Conservation (phyloP, 108 stramenopile genomes). For the Aurantiochytrium sp. region DNA sequence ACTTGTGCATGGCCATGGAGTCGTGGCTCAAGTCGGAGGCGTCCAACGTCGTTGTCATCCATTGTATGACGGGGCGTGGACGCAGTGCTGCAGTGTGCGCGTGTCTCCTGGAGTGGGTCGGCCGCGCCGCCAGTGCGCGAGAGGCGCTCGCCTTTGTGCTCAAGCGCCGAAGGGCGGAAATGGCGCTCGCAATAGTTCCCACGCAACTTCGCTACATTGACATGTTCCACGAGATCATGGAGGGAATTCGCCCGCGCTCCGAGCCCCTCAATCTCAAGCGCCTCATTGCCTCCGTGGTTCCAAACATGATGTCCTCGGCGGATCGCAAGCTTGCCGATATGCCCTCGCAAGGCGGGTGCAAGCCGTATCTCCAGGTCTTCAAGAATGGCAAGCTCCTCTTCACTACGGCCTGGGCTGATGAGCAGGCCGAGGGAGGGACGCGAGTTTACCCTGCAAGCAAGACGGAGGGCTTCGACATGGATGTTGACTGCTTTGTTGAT, state of each 20-base stretch:
- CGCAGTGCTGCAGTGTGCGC: constrained; percentile 76
- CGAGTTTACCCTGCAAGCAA: constrained; percentile 51
- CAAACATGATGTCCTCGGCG: constrained; percentile 40
- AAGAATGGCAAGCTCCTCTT: constrained; percentile 74
- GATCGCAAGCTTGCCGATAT: constrained; percentile 25
- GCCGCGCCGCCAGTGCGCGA: constrained; percentile 65
- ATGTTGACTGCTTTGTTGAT: constrained; percentile 65
- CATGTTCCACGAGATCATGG: constrained; percentile 83
- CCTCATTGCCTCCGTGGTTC: constrained; percentile 83
- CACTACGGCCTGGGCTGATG: constrained; percentile 64
- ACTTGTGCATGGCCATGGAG: constrained; percentile 76
- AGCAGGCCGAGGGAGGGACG: constrained; percentile 34
- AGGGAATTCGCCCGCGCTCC: constrained; percentile 63
- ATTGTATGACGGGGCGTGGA: constrained; percentile 91
- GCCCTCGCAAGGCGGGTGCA: constrained; percentile 63
- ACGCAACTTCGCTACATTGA: constrained; percentile 79
- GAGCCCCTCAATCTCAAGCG: constrained; percentile 77
- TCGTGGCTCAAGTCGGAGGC: constrained; percentile 83
- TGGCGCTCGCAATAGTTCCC: constrained; percentile 78
- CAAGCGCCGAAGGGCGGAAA: constrained; percentile 45
- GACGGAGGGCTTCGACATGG: constrained; percentile 62
- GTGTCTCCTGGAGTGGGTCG: constrained; percentile 85
- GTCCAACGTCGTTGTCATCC: constrained; percentile 80
- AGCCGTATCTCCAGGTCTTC: constrained; percentile 89
- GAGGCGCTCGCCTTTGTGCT: constrained; percentile 77